A percentile compares a stretch with the other conserved stretches of the same genome.
These are phyloP conservation scores for Penicillium sp. DNA, from an alignment of 2,329 filamentous ascomycete species.

Conservation along the genomic window DNA sequence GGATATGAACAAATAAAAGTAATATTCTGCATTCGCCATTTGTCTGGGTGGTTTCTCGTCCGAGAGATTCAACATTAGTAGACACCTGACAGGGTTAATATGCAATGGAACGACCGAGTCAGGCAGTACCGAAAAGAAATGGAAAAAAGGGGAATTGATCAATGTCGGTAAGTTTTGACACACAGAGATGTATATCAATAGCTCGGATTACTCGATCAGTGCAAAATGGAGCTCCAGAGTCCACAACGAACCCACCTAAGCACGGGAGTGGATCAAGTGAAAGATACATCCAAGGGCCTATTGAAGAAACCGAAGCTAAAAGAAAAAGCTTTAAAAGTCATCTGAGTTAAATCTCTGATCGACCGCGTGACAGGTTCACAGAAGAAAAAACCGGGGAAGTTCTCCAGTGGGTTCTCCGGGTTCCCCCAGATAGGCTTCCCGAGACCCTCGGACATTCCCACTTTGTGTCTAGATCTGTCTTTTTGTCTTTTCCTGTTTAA, in stretches of 20 bases:
- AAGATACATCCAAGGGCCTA: background rate
- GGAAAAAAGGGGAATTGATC: background rate
- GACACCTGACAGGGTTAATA: background rate
- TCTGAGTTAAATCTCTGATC: constrained; percentile 11
- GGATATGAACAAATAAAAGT: background rate
- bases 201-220: constrained; percentile 24
- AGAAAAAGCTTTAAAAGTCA: constrained; percentile 4
- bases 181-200: background rate
- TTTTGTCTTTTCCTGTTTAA: background rate
- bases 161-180: background rate
- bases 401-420: constrained; percentile 5
- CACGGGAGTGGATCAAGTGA: background rate
- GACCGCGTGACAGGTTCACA: background rate
- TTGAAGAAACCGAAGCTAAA: background rate
- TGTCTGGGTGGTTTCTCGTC: background rate
- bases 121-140: constrained; percentile 1
- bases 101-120: background rate
- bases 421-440: constrained; percentile 28
- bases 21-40: background rate
- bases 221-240: background rate
- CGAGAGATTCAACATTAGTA: background rate
- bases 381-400: constrained; percentile 3
- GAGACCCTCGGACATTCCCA: background rate
- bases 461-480: constrained; percentile 12
- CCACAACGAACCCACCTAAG: background rate